These are phyloP conservation scores for Leishmania martiniquensis DNA, from an alignment of 208 protist genomes.

Conservation along the genomic window DNA sequence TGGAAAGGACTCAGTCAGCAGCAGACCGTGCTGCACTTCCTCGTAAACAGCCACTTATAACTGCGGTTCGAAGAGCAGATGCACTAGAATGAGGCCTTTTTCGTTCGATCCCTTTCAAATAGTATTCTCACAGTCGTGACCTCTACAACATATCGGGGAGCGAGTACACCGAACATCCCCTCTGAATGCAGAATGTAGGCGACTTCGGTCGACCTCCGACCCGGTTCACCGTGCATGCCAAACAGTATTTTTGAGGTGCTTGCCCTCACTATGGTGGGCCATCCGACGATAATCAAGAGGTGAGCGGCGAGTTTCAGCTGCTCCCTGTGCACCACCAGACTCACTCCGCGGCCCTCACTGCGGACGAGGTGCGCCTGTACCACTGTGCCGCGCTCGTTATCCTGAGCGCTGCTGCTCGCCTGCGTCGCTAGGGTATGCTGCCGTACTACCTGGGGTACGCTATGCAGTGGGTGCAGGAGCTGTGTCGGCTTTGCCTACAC, in stretches of 20 bases:
- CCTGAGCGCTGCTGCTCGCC: conserved; percentile 15
- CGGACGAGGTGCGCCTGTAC: conserved; percentile 44
- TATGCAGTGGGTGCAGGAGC: conserved; percentile 52
- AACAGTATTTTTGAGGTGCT: conserved; percentile 29
- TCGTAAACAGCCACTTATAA: no score
- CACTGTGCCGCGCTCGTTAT: conserved; percentile 33
- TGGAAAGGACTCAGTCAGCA: no score
- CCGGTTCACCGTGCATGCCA: conserved; percentile 8
- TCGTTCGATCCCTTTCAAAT: no score
- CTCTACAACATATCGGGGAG: conserved; percentile 6
- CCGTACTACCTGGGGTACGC: conserved; percentile 26
- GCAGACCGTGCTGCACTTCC: no score
- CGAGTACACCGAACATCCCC: not conserved
- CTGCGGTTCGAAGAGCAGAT: no score
- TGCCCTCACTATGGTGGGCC: conserved; percentile 41
- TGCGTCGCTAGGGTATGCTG: conserved; percentile 43
- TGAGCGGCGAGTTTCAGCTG: conserved; percentile 39
- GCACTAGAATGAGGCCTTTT: no score
- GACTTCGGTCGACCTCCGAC: not conserved
- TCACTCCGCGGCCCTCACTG: conserved; percentile 16
- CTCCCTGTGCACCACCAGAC: conserved; percentile 19
- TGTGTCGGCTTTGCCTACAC: conserved; percentile 47
- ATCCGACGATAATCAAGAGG: conserved; percentile 42
- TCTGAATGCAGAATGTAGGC: not conserved
- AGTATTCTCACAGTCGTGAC: no score